These are phyloP conservation scores for Tolypocladium cylindrosporum DNA, from an alignment of 2,329 filamentous ascomycete species.

Conservation along the genomic window DNA sequence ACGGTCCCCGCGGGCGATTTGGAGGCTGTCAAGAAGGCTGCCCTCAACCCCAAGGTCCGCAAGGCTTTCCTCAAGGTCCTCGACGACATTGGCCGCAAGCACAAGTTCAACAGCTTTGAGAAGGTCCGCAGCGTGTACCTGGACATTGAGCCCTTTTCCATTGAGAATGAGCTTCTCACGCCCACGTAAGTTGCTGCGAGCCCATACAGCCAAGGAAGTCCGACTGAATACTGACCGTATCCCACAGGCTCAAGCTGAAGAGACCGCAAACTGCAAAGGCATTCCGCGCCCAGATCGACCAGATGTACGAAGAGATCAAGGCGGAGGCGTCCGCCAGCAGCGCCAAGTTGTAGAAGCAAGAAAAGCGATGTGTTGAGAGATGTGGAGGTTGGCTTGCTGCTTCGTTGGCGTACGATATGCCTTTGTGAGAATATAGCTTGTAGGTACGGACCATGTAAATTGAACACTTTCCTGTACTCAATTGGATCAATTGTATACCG, in stretches of 20 bases:
- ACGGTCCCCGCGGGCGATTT: slow-evolving; percentile 54
- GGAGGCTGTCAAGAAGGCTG: slow-evolving; percentile 55
- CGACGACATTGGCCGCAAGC: slow-evolving; percentile 65
- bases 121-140: slow-evolving; percentile 64
- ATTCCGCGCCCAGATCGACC: slow-evolving; percentile 42
- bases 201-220: too few relatives aligned
- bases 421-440: background rate
- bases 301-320: slow-evolving; percentile 46
- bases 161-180: slow-evolving; percentile 85
- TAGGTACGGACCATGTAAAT: background rate
- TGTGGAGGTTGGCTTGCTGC: background rate
- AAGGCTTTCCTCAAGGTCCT: slow-evolving; percentile 70
- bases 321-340: slow-evolving; percentile 23
- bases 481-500: background rate
- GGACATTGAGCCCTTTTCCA: slow-evolving; percentile 79
- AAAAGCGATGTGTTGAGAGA: background rate
- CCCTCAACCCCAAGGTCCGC: slow-evolving; percentile 59
- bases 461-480: background rate
- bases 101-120: slow-evolving; percentile 91
- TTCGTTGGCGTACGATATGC: background rate
- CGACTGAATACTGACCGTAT: slow-evolving; percentile 7
- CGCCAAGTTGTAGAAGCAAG: slow-evolving; percentile 31
- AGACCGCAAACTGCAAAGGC: slow-evolving; percentile 44
- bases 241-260: slow-evolving; percentile 47
- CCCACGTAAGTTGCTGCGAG: slow-evolving; percentile 62